These are phyloP conservation scores for Camelina sativa DNA, from an alignment of 345 rosid genomes.

Conservation along the genomic window DNA sequence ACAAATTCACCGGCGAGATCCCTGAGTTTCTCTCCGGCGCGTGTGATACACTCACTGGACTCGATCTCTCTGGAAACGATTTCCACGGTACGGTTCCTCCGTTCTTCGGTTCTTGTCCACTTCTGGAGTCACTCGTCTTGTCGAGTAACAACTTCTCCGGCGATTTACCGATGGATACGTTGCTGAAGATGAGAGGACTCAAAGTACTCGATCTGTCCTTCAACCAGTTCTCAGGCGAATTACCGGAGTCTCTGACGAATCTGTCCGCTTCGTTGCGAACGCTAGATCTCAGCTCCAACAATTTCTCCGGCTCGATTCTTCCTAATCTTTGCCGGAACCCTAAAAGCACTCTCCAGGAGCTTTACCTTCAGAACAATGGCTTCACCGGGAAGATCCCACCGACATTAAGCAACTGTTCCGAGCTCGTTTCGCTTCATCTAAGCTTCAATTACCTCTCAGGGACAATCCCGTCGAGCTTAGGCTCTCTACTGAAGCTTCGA, in stretches of 20 bases:
- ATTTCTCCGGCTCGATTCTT: constrained; percentile 65
- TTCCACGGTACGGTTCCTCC: constrained; percentile 73
- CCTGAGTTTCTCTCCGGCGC: constrained; percentile 65
- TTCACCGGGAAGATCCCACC: constrained; percentile 72
- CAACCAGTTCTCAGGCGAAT: constrained; percentile 62
- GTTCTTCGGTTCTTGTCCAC: constrained; percentile 62
- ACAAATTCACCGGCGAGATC: constrained; percentile 68
- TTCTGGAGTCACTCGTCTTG: constrained; percentile 60
- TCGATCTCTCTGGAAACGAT: constrained; percentile 81
- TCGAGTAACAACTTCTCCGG: constrained; percentile 75
- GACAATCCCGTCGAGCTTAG: constrained; percentile 79
- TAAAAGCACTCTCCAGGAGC: constrained; percentile 54
- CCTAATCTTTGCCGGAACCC: constrained; percentile 60
- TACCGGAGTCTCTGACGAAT: constrained; percentile 67
- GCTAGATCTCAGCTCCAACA: constrained; percentile 86
- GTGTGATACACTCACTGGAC: constrained; percentile 67
- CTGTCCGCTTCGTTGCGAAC: constrained; percentile 57
- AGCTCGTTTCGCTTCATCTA: constrained; percentile 80
- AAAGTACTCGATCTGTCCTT: constrained; percentile 61
- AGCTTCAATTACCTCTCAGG: constrained; percentile 86
- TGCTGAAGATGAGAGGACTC: constrained; percentile 64
- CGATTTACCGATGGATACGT: constrained; percentile 63
- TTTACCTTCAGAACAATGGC: constrained; percentile 75
- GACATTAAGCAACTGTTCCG: constrained; percentile 80
- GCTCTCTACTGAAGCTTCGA: constrained; percentile 64